These are phyloP conservation scores for Vaccinium darrowii DNA, from an alignment of 148 eudicot species.

Conservation along the genomic window DNA sequence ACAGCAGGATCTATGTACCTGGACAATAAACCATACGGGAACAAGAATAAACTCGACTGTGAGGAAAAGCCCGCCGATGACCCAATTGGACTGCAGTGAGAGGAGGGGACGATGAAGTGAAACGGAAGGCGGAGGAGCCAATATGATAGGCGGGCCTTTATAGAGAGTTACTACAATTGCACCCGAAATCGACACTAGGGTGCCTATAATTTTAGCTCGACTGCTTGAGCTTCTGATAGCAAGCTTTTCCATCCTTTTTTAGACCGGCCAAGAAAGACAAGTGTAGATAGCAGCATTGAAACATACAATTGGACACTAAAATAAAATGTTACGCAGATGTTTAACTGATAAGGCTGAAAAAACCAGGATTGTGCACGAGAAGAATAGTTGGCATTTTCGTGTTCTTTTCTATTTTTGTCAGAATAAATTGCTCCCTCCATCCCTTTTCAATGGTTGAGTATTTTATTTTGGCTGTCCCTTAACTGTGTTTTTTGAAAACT, in stretches of 20 bases:
- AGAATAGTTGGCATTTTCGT: no score
- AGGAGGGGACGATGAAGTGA: conserved; percentile 15
- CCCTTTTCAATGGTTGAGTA: no score
- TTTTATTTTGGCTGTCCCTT: no score
- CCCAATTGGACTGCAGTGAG: conserved; percentile 45
- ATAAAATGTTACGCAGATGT: not conserved
- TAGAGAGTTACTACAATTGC: conserved; percentile 62
- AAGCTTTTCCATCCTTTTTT: conserved; percentile 63
- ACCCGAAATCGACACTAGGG: conserved; percentile 58
- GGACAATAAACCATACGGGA: conserved; percentile 81
- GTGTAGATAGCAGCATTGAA: not conserved
- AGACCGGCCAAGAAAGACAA: not conserved
- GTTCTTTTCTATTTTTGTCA: no score
- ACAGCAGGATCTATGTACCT: conserved; percentile 35
- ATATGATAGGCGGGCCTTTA: conserved; percentile 48
- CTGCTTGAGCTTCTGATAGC: conserved; percentile 57
- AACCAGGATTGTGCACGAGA: no score
- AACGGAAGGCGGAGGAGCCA: conserved; percentile 13
- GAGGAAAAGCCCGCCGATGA: conserved; percentile 61
- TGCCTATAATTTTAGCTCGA: conserved; percentile 64
- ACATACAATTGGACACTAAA: not conserved
- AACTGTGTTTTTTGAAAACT: no score
- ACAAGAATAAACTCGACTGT: conserved; percentile 58
- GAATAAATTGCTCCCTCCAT: no score
- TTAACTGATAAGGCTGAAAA: no score